Base-by-base conservation (phyloP, 257 asterid species). In the Solanum bukasovii region DNA sequence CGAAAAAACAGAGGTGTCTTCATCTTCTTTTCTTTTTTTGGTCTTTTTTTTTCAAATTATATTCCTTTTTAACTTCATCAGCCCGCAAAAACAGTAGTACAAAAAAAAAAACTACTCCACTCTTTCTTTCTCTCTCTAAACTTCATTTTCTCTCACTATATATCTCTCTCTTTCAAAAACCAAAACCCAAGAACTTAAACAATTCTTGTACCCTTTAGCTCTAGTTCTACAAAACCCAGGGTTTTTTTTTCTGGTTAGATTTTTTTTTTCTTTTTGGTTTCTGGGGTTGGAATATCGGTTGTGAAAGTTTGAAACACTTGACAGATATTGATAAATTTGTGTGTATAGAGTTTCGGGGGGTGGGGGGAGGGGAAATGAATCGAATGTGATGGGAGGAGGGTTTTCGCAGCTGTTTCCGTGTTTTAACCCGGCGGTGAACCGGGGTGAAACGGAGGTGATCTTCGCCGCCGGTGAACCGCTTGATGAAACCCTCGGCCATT, bases 401-500 rank as follows among this genome's bases (percentile, higher is more conserved):
- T 93, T 95, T 86, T 96, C 99, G 91, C 96, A 93, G 93, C 96
- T 90, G 89, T 94, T 95, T 86, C 98, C 98, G 84, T 95, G 98
- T 90, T 94, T 96, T 91, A 93, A 88, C 90, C 98, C 98, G 94
- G 94, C 93, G 88, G 95, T 91, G 89, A 92, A 56, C 94, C 94
- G 98, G 92, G 90, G 91, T 44, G 98, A 94, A 42, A 88, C 97
- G 93, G 99, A 94, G 77, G 91, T 84, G 87, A 87, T 92, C 5
- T 94, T 93, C 92, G 68, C 91, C n/a, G 92, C 90, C 68, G 91
- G 87, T 84, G 96, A 92, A 86, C 95, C 96, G 88, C 95, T 93
- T 63, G 99, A 96, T 90, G 99, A 96, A 92, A 95, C 98, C 93
- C 96, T 95, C 42, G 99, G 99, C 68, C 99, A 96, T 91, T 96